phyloP scores from a whole-genome alignment of 495 filamentous ascomycete species.

The Trichoderma asperelloides region DNA sequence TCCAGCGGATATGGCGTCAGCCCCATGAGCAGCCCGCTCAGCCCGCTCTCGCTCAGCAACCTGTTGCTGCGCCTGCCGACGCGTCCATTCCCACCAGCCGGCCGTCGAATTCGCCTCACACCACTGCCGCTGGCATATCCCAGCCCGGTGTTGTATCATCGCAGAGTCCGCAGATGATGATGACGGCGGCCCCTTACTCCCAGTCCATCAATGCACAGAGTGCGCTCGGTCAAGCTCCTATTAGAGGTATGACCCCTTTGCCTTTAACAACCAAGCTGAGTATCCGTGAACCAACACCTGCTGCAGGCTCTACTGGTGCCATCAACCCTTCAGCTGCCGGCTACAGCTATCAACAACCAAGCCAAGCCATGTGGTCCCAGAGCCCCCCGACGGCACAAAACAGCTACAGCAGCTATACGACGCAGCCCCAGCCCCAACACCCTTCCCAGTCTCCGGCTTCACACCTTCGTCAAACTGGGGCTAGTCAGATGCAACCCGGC shows the following conservation, averaged over 20 bases:
- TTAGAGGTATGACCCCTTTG: slow-evolving; percentile 38
- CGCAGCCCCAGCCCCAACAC: slow-evolving; percentile 48
- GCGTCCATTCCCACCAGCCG: slow-evolving; percentile 34
- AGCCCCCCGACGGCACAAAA: slow-evolving; percentile 44
- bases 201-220: slow-evolving; percentile 45
- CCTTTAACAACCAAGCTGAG: slow-evolving; percentile 37
- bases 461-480: slow-evolving; percentile 53
- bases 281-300: slow-evolving; percentile 29
- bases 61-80: slow-evolving; percentile 36
- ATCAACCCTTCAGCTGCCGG: slow-evolving; percentile 32
- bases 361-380: slow-evolving; percentile 45
- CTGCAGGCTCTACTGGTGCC: slow-evolving; percentile 23
- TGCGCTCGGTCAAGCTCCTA: slow-evolving; percentile 39
- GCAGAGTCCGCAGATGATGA: slow-evolving; percentile 49
- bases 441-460: slow-evolving; percentile 50
- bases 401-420: slow-evolving; percentile 35
- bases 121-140: slow-evolving; percentile 28
- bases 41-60: slow-evolving; percentile 33
- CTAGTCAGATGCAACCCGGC: slow-evolving; percentile 50
- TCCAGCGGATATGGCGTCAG: slow-evolving; percentile 68
- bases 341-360: slow-evolving; percentile 42
- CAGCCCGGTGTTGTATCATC: slow-evolving; percentile 36
- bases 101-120: slow-evolving; percentile 41
- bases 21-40: slow-evolving; percentile 64
- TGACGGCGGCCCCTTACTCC: slow-evolving; percentile 42